Evolutionary conservation across 345 rosid genomes (phyloP).

Genomic region (Salix exigua): DNA sequence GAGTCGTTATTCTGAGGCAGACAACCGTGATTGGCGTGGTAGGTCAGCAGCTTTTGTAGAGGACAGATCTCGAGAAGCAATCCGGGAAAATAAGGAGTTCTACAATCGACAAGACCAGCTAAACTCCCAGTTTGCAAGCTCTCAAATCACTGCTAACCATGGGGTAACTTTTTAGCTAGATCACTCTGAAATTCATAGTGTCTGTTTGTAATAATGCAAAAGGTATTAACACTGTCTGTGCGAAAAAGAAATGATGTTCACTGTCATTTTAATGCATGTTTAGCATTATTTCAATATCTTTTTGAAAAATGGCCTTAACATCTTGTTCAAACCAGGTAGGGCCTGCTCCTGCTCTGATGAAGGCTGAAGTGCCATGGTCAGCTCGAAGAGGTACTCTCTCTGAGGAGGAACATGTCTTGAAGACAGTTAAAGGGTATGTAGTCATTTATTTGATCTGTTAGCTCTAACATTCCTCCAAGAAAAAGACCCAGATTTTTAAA

Average conservation of each 20-base stretch:
- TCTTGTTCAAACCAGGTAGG: conserved; percentile 49
- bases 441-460: not conserved
- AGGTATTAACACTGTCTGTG: not conserved
- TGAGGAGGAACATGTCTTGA: conserved; percentile 71
- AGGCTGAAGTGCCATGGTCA: conserved; percentile 95
- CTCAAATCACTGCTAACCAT: conserved; percentile 45
- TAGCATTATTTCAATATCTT: not conserved
- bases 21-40: conserved; percentile 79
- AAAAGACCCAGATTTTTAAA: not conserved
- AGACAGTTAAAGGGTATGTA: conserved; percentile 76
- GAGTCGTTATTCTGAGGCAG: conserved; percentile 65
- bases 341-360: conserved; percentile 51
- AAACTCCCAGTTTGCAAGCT: conserved; percentile 37
- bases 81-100: conserved; percentile 21
- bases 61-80: conserved; percentile 53
- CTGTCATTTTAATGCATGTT: not conserved
- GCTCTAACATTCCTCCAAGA: not conserved
- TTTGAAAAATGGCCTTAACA: not conserved
- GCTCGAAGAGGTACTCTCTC: conserved; percentile 62
- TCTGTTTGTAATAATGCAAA: not conserved
- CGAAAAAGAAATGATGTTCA: not conserved
- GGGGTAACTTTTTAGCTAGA: conserved; percentile 24
- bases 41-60: conserved; percentile 59
- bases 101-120: conserved; percentile 41
- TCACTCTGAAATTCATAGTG: not conserved